Evolutionary conservation across 305 asterid genomes (phyloP), one percentile per base, ranked within the genome.

Genomic region (Fraxinus xanthoxyloides): DNA sequence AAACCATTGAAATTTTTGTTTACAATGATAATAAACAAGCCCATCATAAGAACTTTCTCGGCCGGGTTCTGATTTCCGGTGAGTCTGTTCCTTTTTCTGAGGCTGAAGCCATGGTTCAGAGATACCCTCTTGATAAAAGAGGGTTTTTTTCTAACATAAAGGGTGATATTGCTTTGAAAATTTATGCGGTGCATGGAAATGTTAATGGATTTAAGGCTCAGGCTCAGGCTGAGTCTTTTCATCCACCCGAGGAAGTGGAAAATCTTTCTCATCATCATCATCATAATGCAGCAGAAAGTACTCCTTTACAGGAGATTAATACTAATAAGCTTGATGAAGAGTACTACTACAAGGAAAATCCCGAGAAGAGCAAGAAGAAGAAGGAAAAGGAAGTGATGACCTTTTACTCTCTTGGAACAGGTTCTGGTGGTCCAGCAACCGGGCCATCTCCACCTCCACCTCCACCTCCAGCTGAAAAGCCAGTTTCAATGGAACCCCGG

Each of bases 111-210:
- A 15, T 70, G 59, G 90, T 86, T n/a, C 93, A 92, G 84, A 82
- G 96, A 36, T 96, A 91, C 87, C 99, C 99, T 23, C 97, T 96
- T 69, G 99, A 96, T 69, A 96, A 96, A 88, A 88, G 98, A 67
- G 98, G 98, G 5, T 38, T 92, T 1, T 92, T 94, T 83, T 94
- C 98, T 1, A 92, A 91, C 75, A 90, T 96, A 0, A 93, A 87
- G 35, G 99, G 99, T 38, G 99, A 96, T 79, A 89, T 94, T 75
- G 92, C 94, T 43, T 81, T 96, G 51, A 92, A 78, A 28, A 86
- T 96, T 26, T 96, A 84, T 84, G 85, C 88, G 4, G 90, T 82
- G 77, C 87, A 80, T 48, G 89, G 84, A 17, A 77, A 59, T 56
- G 80, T 0, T 26, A 65, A 65, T 65, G 73, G 35, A 65, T 65